Evolutionary conservation across 257 asterid species (phyloP).

Genomic region (Datura wrightii): DNA sequence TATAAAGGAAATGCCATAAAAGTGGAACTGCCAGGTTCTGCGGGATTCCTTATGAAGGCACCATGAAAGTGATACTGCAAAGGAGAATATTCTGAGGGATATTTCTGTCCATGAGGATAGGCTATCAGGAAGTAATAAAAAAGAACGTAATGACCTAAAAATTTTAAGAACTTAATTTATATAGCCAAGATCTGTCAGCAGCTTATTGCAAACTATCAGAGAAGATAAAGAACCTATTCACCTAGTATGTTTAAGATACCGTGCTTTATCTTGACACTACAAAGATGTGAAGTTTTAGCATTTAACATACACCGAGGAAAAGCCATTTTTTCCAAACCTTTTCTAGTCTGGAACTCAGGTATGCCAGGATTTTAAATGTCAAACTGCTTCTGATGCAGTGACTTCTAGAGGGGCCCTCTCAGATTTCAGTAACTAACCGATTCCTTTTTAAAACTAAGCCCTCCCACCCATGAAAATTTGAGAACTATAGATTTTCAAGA

Average conservation of each 20-base stretch:
- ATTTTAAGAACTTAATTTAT: background rate
- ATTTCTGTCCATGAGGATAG: background rate
- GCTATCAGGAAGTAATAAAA: background rate
- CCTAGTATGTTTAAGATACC: background rate
- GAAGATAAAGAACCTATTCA: background rate
- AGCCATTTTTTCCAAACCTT: background rate
- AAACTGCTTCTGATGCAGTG: constrained; percentile 1
- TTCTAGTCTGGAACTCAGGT: background rate
- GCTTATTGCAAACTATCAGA: background rate
- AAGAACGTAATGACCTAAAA: background rate
- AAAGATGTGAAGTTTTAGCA: background rate
- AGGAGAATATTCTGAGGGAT: background rate
- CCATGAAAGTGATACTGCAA: background rate
- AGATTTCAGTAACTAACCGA: too few relatives aligned
- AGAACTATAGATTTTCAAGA: background rate
- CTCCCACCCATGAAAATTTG: background rate
- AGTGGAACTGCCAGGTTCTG: background rate
- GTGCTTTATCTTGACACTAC: background rate
- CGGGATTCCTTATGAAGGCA: background rate
- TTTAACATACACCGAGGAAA: background rate
- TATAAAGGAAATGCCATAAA: constrained; percentile 20
- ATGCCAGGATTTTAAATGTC: background rate
- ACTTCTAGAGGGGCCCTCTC: background rate
- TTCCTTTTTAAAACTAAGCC: background rate
- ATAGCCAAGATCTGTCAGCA: background rate